Base-by-base conservation (phyloP, 352 stramenopile species). In the Pythium rishiriense region DNA sequence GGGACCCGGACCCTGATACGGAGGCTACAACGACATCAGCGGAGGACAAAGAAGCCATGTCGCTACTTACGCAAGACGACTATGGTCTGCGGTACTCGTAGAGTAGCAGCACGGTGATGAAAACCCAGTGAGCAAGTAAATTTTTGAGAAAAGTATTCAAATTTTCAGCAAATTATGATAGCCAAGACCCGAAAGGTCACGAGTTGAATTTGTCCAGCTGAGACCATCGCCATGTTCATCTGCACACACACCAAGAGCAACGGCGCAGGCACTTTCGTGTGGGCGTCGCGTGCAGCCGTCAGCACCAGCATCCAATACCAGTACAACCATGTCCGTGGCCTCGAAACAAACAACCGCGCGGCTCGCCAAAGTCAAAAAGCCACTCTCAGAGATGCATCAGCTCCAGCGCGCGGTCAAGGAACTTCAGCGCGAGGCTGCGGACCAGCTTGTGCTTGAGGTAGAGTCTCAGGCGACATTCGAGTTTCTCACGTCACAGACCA, bases 391-490 rank as follows among this genome's bases (percentile, higher is more conserved):
- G 26, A 85, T 92, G 79, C 83, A 94, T 58, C 85, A 94, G 56
- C 66, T 94, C 7, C 85, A 90, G 54, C 79, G 81, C 21, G 83
- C 81, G 3, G 82, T 94, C 28, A 89, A 88, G 52, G 81, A 89
- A 25, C 70, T 94, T 19, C 85, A 94, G 64, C 79, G 79, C 11
- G 83, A 91, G 45, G 76, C 85, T 5, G 81, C 78, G 0, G 85
- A 94, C 37, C 85, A 94, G 47, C 69, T 94, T 21, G 74, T 84
- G 8, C 64, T 92, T 8, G 85, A 94, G 65, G 73, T 91, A 21
- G 83, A 94, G 58, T 94, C 85, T 0, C 85, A 94, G 57, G 81
- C 85, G 21, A 91, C 85, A 41, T 94, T 94, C 55, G 83, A 90
- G 70, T 94, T 91, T 69, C 47, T 94, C 31, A 91, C 77, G 19